Base-by-base conservation (phyloP, 371 early-diverging fungal species). In the Circinella umbellata region DNA sequence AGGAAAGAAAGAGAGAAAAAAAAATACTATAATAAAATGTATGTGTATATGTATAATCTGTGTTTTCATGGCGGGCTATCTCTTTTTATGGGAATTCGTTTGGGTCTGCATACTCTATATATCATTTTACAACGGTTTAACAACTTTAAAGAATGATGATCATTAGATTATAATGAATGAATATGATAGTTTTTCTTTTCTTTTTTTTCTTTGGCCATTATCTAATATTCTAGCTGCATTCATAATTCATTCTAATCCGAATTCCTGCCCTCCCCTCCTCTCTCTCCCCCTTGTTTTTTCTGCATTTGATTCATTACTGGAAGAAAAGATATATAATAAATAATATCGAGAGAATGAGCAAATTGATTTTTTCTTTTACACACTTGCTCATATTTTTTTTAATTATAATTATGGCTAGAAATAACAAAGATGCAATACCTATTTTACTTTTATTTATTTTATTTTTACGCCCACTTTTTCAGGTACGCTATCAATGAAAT, bases 41-140 rank as follows among this genome's bases (percentile, higher is more conserved):
- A 11, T 47, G 15, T 15, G 47, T 47, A 27, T 27, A 27, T 27
- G 27, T 27, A 27, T 2, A 27, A 10, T 11, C 63, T 14, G 3
- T 47, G 47, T 9, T 27, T 27, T 27, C 27, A n/a, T 51, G 15
- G 51, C 17, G 51, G 51, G 51, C 8, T n/a, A 15, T 18, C 20
- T n/a, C 51, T 64, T 64, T 64, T 51, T 64, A 64, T 64, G 47
- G 64, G 20, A 64, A 51, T 51, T 13, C 27, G 36, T 38, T 27
- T 27, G 2, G 27, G 27, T 27, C 27, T 27, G 27, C 27, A 27
- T 27, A 27, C 27, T 27, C 27, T 27, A 27, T 27, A 27, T 27
- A 27, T 27, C 27, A 27, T 27, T 27, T 27, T 27, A 34, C 61
- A 17, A 17, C 8, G 51, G 1, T 51, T 14, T 3, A 51, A 13